Conservation (phyloP, 306 rosid species). For the Begonia masoniana region DNA sequence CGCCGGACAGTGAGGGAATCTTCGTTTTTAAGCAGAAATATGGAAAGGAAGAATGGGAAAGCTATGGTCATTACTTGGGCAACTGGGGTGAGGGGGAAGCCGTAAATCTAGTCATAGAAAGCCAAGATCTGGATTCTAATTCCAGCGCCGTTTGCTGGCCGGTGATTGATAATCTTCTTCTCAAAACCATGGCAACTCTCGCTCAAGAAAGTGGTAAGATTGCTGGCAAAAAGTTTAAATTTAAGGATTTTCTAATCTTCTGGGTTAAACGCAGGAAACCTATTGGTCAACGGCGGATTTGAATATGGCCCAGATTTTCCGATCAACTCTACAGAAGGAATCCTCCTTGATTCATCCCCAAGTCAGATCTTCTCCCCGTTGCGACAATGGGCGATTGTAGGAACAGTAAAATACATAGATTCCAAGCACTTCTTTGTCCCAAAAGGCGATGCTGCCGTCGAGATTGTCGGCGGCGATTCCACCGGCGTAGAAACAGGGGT, state of each 20-base stretch:
- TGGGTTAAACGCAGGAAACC: slow-evolving; percentile 12
- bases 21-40: slow-evolving; percentile 12
- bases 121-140: slow-evolving; percentile 16
- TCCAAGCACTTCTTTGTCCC: slow-evolving; percentile 22
- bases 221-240: too few species aligned
- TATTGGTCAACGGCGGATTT: slow-evolving; percentile 17
- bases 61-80: slow-evolving; percentile 23
- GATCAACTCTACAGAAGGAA: slow-evolving; percentile 14
- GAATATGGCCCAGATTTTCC: slow-evolving; percentile 21
- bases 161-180: slow-evolving; percentile 15
- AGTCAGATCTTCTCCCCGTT: slow-evolving; percentile 19
- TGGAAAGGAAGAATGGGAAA: slow-evolving; percentile 17
- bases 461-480: slow-evolving; percentile 18
- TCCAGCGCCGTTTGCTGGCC: slow-evolving; percentile 22
- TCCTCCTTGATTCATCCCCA: slow-evolving; percentile 17
- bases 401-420: slow-evolving; percentile 19
- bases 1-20: slow-evolving; percentile 15
- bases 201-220: slow-evolving; percentile 14
- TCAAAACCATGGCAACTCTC: slow-evolving; percentile 10
- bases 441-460: slow-evolving; percentile 24
- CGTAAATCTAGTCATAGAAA: slow-evolving; percentile 12
- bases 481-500: slow-evolving; percentile 16
- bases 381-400: slow-evolving; percentile 12
- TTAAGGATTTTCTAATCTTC: background rate
- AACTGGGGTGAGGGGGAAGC: slow-evolving; percentile 21